Evolutionary conservation across 1,284 basidiomycete species (phyloP), one percentile per base, ranked within the genome.

Genomic region (Marasmius tenuissimus): DNA sequence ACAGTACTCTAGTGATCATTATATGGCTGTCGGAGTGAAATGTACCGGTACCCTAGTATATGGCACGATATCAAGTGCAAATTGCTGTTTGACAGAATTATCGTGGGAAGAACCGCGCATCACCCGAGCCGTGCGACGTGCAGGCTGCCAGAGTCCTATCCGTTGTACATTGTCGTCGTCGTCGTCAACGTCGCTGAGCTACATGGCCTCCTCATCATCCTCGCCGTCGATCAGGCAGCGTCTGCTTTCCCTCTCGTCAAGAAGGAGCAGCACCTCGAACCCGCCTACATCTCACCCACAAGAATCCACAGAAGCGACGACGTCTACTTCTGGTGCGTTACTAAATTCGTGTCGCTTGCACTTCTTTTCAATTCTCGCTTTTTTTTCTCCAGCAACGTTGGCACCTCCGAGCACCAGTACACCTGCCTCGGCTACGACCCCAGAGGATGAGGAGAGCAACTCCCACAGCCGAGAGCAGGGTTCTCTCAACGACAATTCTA

Each of bases 381-480:
- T 20, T n/a, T n/a, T 47, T 20, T n/a, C 20, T 47, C 40, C 40
- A 47, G 45, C 45, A 20, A 47, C 45, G 7, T 47, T 47, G 45
- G 20, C 45, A 8, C 45, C 45, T 20, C 7, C 45, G 20, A 47
- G 20, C 20, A 16, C 45, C 9, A 47, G n/a, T n/a, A 16, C 16
- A 14, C 20, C 61, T 57, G 51, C 35, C 37, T 69, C 68, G 61
- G 9, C 45, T 18, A n/a, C 45, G 16, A 47, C 16, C 16, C 45
- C 45, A n/a, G 45, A 47, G 20, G 45, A 47, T 47, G 45, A 47
- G 16, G 45, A 47, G n/a, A 47, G 45, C 45, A 70, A 68, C 34
- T 71, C 71, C n/a, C 57, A 61, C 40, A 77, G 77, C 67, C 75
- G 72, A 63, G 79, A 81, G 68, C 75, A 78, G 66, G 74, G 69